A percentile compares a stretch with the other conserved stretches of the same genome.
Evolutionary conservation across 2,329 filamentous ascomycete species (phyloP).

Genomic region (Gaeumannomyces sp.): DNA sequence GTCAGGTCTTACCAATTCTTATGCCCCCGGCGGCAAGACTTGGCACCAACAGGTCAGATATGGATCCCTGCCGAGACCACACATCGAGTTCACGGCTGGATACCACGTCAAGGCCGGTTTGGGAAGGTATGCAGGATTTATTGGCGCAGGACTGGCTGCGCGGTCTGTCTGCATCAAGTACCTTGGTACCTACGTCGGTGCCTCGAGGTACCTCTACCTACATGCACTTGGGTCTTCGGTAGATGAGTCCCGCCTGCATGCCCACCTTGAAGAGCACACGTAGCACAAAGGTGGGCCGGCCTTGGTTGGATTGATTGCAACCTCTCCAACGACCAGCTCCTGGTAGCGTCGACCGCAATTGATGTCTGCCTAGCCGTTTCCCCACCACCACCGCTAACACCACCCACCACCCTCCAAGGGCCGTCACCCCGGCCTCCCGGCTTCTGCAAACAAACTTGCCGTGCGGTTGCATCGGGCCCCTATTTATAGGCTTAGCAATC

Average conservation of each 20-base stretch:
- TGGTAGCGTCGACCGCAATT: not conserved
- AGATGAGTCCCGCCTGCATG: not conserved
- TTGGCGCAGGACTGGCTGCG: not conserved
- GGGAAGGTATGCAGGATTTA: not conserved
- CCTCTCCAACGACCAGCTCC: not conserved
- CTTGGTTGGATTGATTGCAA: not conserved
- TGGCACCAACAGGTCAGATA: not conserved
- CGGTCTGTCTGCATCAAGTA: not conserved
- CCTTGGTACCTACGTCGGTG: no score
- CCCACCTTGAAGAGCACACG: not conserved
- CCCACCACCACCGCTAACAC: no score
- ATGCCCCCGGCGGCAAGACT: not conserved
- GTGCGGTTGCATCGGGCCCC: not conserved
- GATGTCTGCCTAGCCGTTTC: not conserved
- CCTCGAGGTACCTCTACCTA: no score
- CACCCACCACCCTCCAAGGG: no score
- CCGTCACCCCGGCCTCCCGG: not conserved
- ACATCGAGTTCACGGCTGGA: not conserved
- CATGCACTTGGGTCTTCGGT: not conserved
- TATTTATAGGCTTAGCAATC: not conserved
- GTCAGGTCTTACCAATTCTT: not conserved
- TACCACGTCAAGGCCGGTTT: not conserved
- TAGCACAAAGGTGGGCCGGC: not conserved
- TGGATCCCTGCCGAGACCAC: not conserved
- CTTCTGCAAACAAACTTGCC: not conserved